phyloP scores from a whole-genome alignment of 1,284 basidiomycete genomes.

The Naganishia cerealis region DNA sequence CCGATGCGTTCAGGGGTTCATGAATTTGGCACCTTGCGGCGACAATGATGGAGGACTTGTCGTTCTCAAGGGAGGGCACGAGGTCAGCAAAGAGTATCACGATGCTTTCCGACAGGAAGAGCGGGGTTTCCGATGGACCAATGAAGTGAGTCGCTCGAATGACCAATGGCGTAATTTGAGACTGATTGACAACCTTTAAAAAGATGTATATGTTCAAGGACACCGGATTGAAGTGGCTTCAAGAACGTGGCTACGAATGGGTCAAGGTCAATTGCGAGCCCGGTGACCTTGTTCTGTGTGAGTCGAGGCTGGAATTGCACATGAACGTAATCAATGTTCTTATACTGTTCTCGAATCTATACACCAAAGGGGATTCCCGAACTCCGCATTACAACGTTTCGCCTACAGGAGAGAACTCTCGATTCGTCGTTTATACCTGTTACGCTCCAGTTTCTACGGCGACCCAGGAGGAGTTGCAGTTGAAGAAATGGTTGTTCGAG shows the following conservation, averaged over 20 bases:
- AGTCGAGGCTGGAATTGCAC: conserved; percentile 15
- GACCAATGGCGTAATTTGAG: not conserved
- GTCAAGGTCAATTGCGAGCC: conserved; percentile 42
- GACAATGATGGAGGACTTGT: conserved; percentile 41
- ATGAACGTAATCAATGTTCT: not conserved
- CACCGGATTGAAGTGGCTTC: conserved; percentile 42
- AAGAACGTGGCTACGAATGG: conserved; percentile 46
- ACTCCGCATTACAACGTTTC: conserved; percentile 31
- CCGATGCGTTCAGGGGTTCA: conserved; percentile 34
- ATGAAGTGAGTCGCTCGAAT: conserved; percentile 12
- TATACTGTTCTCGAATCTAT: not conserved
- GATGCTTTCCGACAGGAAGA: conserved; percentile 21
- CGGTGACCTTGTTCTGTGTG: conserved; percentile 45
- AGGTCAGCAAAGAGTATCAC: conserved; percentile 45
- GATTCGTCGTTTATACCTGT: conserved; percentile 28
- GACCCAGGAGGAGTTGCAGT: conserved; percentile 21
- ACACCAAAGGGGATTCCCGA: conserved; percentile 19
- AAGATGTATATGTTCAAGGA: conserved; percentile 47
- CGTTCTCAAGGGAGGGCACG: conserved; percentile 36
- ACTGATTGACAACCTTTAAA: conserved; percentile 19
- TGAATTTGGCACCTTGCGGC: conserved; percentile 40
- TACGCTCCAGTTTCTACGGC: conserved; percentile 21
- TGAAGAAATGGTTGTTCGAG: conserved; percentile 27
- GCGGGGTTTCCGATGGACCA: conserved; percentile 28
- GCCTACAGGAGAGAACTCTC: conserved; percentile 22